phyloP scores from a whole-genome alignment of 1,284 basidiomycete species.

The Fomitopsis schrenkii region DNA sequence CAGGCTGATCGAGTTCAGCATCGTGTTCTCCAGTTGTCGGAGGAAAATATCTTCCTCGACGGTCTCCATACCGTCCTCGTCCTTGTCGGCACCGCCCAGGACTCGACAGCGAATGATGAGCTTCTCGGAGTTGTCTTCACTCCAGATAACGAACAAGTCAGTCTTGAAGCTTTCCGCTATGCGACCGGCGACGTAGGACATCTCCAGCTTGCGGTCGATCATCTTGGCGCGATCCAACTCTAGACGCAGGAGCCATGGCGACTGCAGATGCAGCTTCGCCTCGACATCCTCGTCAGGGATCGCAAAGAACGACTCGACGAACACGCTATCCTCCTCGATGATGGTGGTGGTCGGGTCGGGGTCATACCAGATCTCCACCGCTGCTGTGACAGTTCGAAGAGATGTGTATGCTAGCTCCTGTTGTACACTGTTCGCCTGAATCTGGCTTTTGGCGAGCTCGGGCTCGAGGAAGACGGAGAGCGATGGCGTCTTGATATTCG shows the following conservation, averaged over 20 bases:
- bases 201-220: conserved; percentile 95
- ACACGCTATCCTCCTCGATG: conserved; percentile 94
- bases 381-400: conserved; percentile 90
- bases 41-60: conserved; percentile 97
- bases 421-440: conserved; percentile 82
- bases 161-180: conserved; percentile 96
- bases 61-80: conserved; percentile 72
- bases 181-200: conserved; percentile 92
- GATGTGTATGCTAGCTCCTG: conserved; percentile 95
- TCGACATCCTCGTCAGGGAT: conserved; percentile 98
- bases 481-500: conserved; percentile 98
- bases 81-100: conserved; percentile 85
- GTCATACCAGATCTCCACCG: conserved; percentile 98
- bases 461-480: conserved; percentile 86
- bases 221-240: conserved; percentile 97
- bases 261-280: conserved; percentile 86
- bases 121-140: conserved; percentile 98
- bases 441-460: conserved; percentile 59
- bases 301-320: conserved; percentile 99
- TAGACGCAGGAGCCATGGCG: conserved; percentile 96
- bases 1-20: conserved; percentile 94
- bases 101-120: conserved; percentile 97
- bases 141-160: conserved; percentile 98
- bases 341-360: conserved; percentile 90
- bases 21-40: conserved; percentile 92